Percentiles rank a stretch among this genome's conserved stretches.
These are phyloP conservation scores for Symbiodinium natans DNA, from an alignment of 73 alveolate species.

Conservation along the genomic window DNA sequence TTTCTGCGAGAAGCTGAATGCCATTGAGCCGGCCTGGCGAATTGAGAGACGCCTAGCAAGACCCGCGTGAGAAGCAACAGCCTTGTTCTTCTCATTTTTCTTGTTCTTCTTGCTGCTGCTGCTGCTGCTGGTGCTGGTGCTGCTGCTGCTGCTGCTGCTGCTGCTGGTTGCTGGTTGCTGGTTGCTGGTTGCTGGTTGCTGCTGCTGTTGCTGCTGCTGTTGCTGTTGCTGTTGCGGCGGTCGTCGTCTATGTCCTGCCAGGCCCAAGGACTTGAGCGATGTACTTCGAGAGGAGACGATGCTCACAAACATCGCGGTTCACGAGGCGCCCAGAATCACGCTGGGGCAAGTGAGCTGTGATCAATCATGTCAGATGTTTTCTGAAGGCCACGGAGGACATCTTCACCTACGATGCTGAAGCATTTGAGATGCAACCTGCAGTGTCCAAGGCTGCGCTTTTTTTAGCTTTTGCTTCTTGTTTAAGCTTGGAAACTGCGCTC, in stretches of 20 bases:
- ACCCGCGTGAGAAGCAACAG: too few relatives aligned
- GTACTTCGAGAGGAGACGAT: constrained; percentile 55
- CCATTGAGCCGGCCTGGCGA: constrained; percentile 54
- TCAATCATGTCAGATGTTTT: too few relatives aligned
- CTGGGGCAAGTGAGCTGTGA: not conserved
- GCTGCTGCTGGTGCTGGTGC: too few relatives aligned
- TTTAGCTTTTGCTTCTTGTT: not conserved
- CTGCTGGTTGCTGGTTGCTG: too few relatives aligned
- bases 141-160: too few relatives aligned
- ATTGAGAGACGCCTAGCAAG: not conserved
- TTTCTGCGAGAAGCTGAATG: constrained; percentile 57
- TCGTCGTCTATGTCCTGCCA: not conserved
- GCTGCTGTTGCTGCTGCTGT: too few relatives aligned
- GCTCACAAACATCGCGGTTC: not conserved
- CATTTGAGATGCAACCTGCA: not conserved
- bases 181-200: too few relatives aligned
- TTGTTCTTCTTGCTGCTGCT: too few relatives aligned
- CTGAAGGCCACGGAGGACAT: not conserved
- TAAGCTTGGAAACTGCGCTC: not conserved
- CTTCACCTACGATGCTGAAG: not conserved
- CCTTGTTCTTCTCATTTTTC: too few relatives aligned
- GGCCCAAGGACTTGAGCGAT: constrained; percentile 79
- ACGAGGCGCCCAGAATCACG: not conserved
- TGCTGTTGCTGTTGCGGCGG: too few relatives aligned
- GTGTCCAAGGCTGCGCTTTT: not conserved